Base-by-base conservation (phyloP, 768 basidiomycete genomes). In the Russula earlei region DNA sequence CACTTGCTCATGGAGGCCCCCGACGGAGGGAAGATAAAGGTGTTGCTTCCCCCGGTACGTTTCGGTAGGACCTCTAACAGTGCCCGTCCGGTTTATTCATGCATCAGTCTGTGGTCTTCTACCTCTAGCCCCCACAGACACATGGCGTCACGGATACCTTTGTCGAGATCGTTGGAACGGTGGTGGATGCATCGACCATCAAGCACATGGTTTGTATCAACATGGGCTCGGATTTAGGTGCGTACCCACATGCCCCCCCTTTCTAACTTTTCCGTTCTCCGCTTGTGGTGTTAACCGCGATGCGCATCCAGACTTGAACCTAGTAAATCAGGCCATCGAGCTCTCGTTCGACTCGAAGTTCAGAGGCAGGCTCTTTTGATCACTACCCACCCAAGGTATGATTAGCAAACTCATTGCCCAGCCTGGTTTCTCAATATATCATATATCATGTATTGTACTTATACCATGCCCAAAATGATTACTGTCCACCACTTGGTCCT, bases 101-200 rank as follows among this genome's bases (percentile, higher is more conserved):
- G 34, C n/a, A 19, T 25, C 24, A 3, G 17, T 8, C 4, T 11
- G 24, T 20, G 34, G 10, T 19, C 5, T 5, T 36, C 11, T 9
- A n/a, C 5, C 6, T 33, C 29, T 45, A 24, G 49, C 49, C 29
- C 27, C 54, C 41, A 19, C 55, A 37, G 38, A 50, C 80, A 76
- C 74, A 72, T 55, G 65, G 73, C 24, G 68, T 73, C 44, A 69
- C 83, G 49, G 68, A 69, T 49, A 70, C 77, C 3, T 87, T 71
- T 59, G 71, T 85, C 44, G 88, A 91, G 66, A 70, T 90, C 50
- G 75, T 90, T 27, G 87, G 86, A 6, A 75, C 66, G 5, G 86
- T 82, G 20, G 54, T 73, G 22, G 73, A 81, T 56, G 71, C 79
- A 24, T 73, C 79, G 15, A 78, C 76, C 2, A 68, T 91, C 62